phyloP scores from a whole-genome alignment of 148 eudicot species.

The Limonium bicolor region DNA sequence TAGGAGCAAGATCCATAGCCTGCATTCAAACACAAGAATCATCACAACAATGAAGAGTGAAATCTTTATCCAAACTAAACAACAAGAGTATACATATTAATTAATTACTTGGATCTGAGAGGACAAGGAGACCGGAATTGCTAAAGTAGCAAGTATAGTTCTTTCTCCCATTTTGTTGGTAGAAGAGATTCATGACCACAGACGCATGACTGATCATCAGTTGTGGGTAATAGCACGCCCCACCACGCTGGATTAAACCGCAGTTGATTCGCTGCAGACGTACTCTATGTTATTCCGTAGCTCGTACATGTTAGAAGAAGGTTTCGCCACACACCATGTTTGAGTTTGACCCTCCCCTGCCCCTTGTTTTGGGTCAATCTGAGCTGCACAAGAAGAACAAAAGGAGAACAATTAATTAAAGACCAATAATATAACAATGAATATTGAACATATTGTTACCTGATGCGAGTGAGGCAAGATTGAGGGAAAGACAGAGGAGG shows the following conservation, averaged over 20 bases:
- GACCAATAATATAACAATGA: too few species aligned
- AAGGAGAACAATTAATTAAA: too few species aligned
- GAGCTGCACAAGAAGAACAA: too few species aligned
- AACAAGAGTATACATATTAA: too few species aligned
- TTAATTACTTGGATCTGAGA: slow-evolving; percentile 8
- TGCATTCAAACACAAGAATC: too few species aligned
- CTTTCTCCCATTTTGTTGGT: neutral
- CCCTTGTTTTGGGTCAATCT: too few species aligned
- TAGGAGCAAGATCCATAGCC: neutral
- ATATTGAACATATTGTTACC: too few species aligned
- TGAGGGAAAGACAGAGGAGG: too few species aligned
- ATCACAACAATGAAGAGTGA: too few species aligned
- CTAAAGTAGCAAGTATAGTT: neutral
- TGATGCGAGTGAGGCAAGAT: too few species aligned
- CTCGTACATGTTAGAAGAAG: slow-evolving; percentile 5
- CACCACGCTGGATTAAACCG: slow-evolving; percentile 10
- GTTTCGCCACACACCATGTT: slow-evolving; percentile 29
- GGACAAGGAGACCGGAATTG: neutral
- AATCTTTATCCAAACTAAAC: too few species aligned
- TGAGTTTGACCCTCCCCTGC: too few species aligned
- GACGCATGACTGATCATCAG: slow-evolving; percentile 31
- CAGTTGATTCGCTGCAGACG: slow-evolving; percentile 11
- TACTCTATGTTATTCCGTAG: slow-evolving; percentile 12
- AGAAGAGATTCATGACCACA: neutral
- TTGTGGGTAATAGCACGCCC: slow-evolving; percentile 13